Conservation (phyloP, 177 flowering plant genomes). For the Vitis hybrid region DNA sequence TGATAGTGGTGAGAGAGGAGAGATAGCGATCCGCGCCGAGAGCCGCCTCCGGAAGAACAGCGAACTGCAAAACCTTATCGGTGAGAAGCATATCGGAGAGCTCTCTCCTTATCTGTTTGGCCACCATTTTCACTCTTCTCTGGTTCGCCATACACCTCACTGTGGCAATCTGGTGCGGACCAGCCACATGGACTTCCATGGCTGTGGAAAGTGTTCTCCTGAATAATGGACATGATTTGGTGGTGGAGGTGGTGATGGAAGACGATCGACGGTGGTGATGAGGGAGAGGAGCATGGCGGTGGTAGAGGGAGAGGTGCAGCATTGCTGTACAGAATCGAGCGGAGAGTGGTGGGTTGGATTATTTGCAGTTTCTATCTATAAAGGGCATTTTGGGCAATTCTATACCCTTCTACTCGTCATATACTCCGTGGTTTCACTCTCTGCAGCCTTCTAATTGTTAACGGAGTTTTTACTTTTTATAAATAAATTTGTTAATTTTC, state of each 20-base stretch:
- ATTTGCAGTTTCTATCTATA: too few species aligned
- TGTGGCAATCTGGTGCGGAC: background rate
- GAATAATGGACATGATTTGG: constrained; percentile 2
- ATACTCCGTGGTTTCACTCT: too few species aligned
- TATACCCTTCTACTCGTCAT: too few species aligned
- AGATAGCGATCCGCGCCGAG: constrained; percentile 89
- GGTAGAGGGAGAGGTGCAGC: constrained; percentile 15
- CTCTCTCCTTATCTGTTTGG: constrained; percentile 85
- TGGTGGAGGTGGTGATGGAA: constrained; percentile 11
- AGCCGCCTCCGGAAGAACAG: constrained; percentile 78
- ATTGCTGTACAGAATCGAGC: constrained; percentile 7
- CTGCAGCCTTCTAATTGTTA: too few species aligned
- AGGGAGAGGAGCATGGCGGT: constrained; percentile 1
- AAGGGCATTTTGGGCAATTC: too few species aligned
- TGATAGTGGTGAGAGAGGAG: constrained; percentile 82
- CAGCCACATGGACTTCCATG: too few species aligned
- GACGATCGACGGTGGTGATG: background rate
- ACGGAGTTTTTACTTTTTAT: too few species aligned
- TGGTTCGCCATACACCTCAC: constrained; percentile 89
- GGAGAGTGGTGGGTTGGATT: too few species aligned
- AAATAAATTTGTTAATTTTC: too few species aligned
- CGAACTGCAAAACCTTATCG: constrained; percentile 75
- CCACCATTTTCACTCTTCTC: constrained; percentile 92
- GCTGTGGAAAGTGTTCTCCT: too few species aligned
- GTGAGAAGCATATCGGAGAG: constrained; percentile 84